Base-by-base conservation (phyloP, 2,329 filamentous ascomycete species). In the Paramyrothecium sp. region DNA sequence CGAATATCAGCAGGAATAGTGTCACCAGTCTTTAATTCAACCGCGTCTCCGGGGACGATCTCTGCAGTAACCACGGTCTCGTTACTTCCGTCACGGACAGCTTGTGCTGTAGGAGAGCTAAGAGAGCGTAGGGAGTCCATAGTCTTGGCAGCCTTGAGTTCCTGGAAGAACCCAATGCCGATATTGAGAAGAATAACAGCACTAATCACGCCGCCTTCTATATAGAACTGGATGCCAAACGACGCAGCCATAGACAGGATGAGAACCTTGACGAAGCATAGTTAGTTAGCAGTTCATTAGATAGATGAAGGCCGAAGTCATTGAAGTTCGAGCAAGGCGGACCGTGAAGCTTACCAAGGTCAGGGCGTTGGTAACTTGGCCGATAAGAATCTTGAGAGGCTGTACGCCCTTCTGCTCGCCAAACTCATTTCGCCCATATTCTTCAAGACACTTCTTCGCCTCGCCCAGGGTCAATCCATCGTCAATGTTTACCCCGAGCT, bases 301-400 rank as follows among this genome's bases (percentile, higher is more conserved):
- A n/a, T n/a, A n/a, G n/a, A n/a, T n/a, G n/a, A n/a, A n/a, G n/a
- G n/a, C n/a, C n/a, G n/a, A n/a, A n/a, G n/a, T n/a, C n/a, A n/a
- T n/a, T n/a, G n/a, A n/a, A n/a, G n/a, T n/a, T n/a, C n/a, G n/a
- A n/a, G n/a, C n/a, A n/a, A n/a, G n/a, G n/a, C n/a, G n/a, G n/a
- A n/a, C n/a, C 47, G 13, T 19, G 7, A 7, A 17, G 59, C 64
- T 54, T 51, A 69, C 81, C 63, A 86, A 62, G 51, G 81, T 84
- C 83, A 86, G 85, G 12, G 83, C 83, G 68, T 87, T 87, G 56
- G 78, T 78, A 34, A 85, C 69, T 65, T 87, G 84, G 26, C 80
- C 78, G n/a, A 84, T 61, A 17, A 87, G 69, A 48, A 87, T 85
- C 67, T 85, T 86, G 51, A 78, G 55, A 76, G 79, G 68, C 72